phyloP scores from a whole-genome alignment of 2,329 filamentous ascomycete species.

The Ceratocystiopsis minuta region DNA sequence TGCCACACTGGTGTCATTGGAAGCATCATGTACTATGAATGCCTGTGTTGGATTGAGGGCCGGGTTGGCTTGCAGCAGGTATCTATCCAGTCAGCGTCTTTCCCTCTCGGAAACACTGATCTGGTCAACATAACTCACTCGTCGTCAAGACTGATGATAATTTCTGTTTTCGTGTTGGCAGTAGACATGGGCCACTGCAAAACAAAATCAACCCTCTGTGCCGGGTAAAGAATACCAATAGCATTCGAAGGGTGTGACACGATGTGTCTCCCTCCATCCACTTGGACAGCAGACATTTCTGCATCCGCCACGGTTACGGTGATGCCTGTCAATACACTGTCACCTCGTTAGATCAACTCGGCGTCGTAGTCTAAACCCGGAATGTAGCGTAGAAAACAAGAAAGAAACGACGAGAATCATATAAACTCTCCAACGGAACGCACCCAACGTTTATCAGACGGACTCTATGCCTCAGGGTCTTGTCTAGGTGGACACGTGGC shows the following conservation, averaged over 20 bases:
- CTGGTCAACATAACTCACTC: slow-evolving; percentile 4
- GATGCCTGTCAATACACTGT: slow-evolving; percentile 10
- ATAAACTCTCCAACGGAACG: too few species aligned
- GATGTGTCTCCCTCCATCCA: slow-evolving; percentile 12
- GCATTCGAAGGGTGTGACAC: slow-evolving; percentile 2
- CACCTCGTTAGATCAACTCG: background rate
- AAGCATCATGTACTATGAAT: too few species aligned
- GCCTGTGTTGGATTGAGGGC: too few species aligned
- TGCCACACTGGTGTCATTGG: too few species aligned
- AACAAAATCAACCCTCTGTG: slow-evolving; percentile 10
- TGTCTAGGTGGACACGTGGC: slow-evolving; percentile 9
- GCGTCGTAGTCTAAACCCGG: too few species aligned
- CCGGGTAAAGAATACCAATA: slow-evolving; percentile 10
- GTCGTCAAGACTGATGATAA: slow-evolving; percentile 9
- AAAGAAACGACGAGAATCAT: too few species aligned
- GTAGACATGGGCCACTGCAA: slow-evolving; percentile 7
- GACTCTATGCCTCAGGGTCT: slow-evolving; percentile 8
- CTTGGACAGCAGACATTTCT: slow-evolving; percentile 6
- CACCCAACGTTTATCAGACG: slow-evolving; percentile 12
- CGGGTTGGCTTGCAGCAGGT: too few species aligned
- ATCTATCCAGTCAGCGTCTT: too few species aligned
- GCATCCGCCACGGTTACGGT: slow-evolving; percentile 8
- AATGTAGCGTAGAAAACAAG: too few species aligned
- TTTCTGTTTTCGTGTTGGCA: background rate
- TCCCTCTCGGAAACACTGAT: too few species aligned